phyloP scores from a whole-genome alignment of 2,329 filamentous ascomycete genomes.

The Neonectria hederae region DNA sequence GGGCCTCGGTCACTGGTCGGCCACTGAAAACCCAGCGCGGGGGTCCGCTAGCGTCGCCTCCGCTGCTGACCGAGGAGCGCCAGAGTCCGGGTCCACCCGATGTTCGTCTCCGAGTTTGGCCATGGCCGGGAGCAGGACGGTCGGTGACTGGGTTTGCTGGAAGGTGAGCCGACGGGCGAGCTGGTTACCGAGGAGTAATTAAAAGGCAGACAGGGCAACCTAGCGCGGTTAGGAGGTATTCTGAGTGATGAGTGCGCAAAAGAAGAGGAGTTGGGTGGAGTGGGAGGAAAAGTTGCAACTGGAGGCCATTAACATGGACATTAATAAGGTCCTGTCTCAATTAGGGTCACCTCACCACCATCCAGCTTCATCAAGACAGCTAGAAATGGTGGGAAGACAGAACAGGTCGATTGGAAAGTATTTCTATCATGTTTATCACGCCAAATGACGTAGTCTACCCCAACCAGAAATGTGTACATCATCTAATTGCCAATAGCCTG shows the following conservation, averaged over 20 bases:
- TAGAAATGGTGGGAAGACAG: too few relatives aligned
- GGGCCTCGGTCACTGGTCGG: background rate
- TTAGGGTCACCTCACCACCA: too few relatives aligned
- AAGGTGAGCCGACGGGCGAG: background rate
- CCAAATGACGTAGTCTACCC: too few relatives aligned
- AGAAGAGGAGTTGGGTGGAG: background rate
- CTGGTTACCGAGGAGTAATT: background rate
- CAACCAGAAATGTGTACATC: too few relatives aligned
- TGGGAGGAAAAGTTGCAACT: background rate
- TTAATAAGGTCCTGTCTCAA: background rate
- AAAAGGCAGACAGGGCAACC: background rate
- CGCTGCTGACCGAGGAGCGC: constrained; percentile 6
- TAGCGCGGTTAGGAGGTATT: background rate
- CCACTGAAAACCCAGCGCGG: constrained; percentile 19
- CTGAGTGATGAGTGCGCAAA: background rate
- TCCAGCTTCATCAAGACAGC: too few relatives aligned
- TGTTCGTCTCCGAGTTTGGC: constrained; percentile 10
- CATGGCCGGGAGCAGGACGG: constrained; percentile 5
- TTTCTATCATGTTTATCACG: too few relatives aligned
- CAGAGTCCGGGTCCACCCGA: constrained; percentile 23
- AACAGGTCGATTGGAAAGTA: too few relatives aligned
- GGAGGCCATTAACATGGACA: too few relatives aligned
- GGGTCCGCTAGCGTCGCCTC: constrained; percentile 5
- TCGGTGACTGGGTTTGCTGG: background rate
- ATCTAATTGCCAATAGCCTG: too few relatives aligned